Conservation (phyloP, 208 protist species). For the Trypanosoma grayi region DNA sequence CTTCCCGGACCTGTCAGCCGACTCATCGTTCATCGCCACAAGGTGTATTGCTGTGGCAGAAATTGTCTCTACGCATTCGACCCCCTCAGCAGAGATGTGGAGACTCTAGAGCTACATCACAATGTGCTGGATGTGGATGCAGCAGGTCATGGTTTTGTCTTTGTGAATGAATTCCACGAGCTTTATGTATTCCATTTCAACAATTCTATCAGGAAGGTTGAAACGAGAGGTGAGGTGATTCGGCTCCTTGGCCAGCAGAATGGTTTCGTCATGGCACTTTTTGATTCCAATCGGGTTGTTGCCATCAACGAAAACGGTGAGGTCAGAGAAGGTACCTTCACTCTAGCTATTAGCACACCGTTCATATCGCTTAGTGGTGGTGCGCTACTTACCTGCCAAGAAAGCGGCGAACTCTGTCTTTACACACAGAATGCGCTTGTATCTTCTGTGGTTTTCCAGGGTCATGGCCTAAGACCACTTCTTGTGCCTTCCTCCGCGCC, state of each 20-base stretch:
- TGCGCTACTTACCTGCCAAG: neutral
- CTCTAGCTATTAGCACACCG: slow-evolving; percentile 4
- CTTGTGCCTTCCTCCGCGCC: slow-evolving; percentile 3
- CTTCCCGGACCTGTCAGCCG: slow-evolving; percentile 27
- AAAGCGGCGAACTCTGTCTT: slow-evolving; percentile 6
- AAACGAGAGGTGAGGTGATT: slow-evolving; percentile 3
- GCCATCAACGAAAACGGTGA: slow-evolving; percentile 23
- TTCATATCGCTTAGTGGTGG: slow-evolving; percentile 14
- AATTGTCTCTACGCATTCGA: slow-evolving; percentile 49
- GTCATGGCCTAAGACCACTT: neutral
- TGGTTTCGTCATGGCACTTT: slow-evolving; percentile 11
- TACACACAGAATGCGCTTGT: slow-evolving; percentile 1
- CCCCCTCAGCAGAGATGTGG: slow-evolving; percentile 42
- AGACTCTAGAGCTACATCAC: slow-evolving; percentile 38
- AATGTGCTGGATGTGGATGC: slow-evolving; percentile 36
- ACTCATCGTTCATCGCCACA: slow-evolving; percentile 56
- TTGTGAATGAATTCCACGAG: slow-evolving; percentile 29
- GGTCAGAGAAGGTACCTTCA: slow-evolving; percentile 8
- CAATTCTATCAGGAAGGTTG: slow-evolving; percentile 39
- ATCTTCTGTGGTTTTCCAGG: neutral
- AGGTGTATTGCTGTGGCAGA: slow-evolving; percentile 43
- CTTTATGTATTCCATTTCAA: slow-evolving; percentile 71
- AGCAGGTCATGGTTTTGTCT: slow-evolving; percentile 73
- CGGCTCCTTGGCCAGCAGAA: slow-evolving; percentile 45
- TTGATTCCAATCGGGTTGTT: slow-evolving; percentile 7